Conservation (phyloP, 148 eudicot genomes). For the Nepenthes mirabilis region DNA sequence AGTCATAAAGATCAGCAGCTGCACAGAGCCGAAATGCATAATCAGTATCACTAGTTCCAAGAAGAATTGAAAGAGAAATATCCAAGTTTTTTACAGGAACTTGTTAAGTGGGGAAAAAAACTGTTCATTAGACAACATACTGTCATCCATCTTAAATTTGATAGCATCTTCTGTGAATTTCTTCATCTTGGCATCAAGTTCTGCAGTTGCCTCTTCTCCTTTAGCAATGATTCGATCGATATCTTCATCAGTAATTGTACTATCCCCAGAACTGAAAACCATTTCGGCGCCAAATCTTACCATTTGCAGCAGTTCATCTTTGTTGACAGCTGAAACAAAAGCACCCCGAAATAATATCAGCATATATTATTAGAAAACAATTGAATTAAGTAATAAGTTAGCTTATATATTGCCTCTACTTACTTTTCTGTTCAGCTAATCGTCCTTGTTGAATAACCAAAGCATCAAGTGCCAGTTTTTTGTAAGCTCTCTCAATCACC, state of each 20-base stretch:
- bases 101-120: neutral
- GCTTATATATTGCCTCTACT: conserved; percentile 6
- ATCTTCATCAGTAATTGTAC: conserved; percentile 97
- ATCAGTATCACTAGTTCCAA: neutral
- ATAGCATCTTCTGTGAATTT: conserved; percentile 98
- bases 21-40: conserved; percentile 17
- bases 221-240: conserved; percentile 92
- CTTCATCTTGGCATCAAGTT: conserved; percentile 99
- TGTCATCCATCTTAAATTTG: conserved; percentile 96
- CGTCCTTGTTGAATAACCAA: conserved; percentile 99
- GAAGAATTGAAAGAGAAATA: neutral
- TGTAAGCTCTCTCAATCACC: conserved; percentile 95
- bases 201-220: conserved; percentile 98
- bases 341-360: conserved; percentile 9
- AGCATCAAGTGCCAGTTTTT: conserved; percentile 98
- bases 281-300: conserved; percentile 99
- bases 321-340: conserved; percentile 80
- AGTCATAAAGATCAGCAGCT: conserved; percentile 92
- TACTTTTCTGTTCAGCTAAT: conserved; percentile 90
- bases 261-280: conserved; percentile 98
- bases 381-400: neutral
- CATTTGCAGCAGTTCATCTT: conserved; percentile 97
- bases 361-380: neutral
- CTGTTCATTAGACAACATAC: conserved; percentile 27
- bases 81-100: neutral